Evolutionary conservation across 805 yeast species (phyloP).

Genomic region (Suhomyces canberraensis): DNA sequence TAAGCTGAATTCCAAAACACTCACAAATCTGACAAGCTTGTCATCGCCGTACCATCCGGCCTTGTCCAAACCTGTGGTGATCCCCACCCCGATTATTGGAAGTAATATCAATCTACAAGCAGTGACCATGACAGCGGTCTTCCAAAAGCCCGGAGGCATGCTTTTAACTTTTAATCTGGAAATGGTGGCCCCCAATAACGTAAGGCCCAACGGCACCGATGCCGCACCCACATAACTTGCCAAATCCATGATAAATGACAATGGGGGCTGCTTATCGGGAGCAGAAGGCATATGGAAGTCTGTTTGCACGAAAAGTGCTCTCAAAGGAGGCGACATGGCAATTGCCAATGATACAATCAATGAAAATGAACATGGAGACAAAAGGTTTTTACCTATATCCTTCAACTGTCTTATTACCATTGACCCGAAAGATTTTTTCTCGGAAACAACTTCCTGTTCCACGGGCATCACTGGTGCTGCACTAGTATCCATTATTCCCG

Average conservation of each 20-base stretch:
- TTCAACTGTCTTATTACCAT: no score
- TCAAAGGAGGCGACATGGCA: slow-evolving; percentile 80
- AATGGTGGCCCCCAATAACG: slow-evolving; percentile 83
- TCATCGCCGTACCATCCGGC: slow-evolving; percentile 66
- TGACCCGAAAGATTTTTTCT: no score
- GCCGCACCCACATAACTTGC: slow-evolving; percentile 80
- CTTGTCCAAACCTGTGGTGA: slow-evolving; percentile 53
- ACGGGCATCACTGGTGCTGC: slow-evolving; percentile 10
- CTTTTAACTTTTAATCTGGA: slow-evolving; percentile 62
- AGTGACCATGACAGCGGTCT: slow-evolving; percentile 57
- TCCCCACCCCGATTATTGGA: slow-evolving; percentile 73
- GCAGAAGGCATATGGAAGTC: slow-evolving; percentile 61
- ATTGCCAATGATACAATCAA: slow-evolving; percentile 62
- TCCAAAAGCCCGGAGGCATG: slow-evolving; percentile 71
- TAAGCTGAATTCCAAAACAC: slow-evolving; percentile 70
- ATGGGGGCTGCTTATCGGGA: slow-evolving; percentile 81
- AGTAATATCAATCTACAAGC: slow-evolving; percentile 58
- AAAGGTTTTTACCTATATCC: slow-evolving; percentile 43
- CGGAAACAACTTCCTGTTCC: neutral
- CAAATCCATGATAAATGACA: slow-evolving; percentile 82
- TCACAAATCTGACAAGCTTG: slow-evolving; percentile 63
- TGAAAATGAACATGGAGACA: slow-evolving; percentile 70
- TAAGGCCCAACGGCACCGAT: slow-evolving; percentile 81
- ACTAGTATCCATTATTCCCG: slow-evolving; percentile 13
- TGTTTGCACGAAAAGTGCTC: slow-evolving; percentile 48